A percentile compares a stretch with the other conserved stretches of the same genome.
phyloP scores from a whole-genome alignment of 306 rosid species.

The Dalbergia oliveri region DNA sequence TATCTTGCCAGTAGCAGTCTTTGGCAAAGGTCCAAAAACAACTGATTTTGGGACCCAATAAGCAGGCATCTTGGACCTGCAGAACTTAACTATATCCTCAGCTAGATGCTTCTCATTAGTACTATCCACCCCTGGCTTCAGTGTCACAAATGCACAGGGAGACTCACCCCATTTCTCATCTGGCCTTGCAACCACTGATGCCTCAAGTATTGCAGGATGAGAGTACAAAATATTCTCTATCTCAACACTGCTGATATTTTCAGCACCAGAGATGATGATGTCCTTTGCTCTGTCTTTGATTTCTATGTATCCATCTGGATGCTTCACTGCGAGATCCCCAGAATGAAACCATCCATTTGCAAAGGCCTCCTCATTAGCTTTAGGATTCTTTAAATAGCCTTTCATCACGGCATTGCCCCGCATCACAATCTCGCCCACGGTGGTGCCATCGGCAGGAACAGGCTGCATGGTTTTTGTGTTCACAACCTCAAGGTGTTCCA shows the following conservation, averaged over 20 bases:
- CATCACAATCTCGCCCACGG: constrained; percentile 79
- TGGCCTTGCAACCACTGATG: constrained; percentile 80
- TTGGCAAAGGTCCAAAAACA: constrained; percentile 73
- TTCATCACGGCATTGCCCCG: constrained; percentile 83
- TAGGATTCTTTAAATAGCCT: constrained; percentile 81
- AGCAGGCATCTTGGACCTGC: constrained; percentile 73
- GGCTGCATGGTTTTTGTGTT: constrained; percentile 67
- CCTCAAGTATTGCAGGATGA: constrained; percentile 74
- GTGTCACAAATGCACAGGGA: constrained; percentile 84
- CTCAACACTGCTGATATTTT: constrained; percentile 84
- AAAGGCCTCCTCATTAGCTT: constrained; percentile 71
- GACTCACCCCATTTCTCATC: constrained; percentile 88
- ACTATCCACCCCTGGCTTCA: constrained; percentile 54
- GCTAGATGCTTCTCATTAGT: constrained; percentile 54
- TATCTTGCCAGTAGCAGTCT: constrained; percentile 79
- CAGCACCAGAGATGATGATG: constrained; percentile 83
- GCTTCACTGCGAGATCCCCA: constrained; percentile 78
- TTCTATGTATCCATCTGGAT: constrained; percentile 80
- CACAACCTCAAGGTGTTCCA: constrained; percentile 73
- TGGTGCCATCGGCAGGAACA: constrained; percentile 71
- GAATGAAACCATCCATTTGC: constrained; percentile 85
- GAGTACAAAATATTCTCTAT: constrained; percentile 68
- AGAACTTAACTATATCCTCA: constrained; percentile 70
- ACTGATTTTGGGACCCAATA: constrained; percentile 83
- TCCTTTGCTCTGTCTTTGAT: constrained; percentile 87